Base-by-base conservation (phyloP, 441 rosid species). In the Erodium trifolium region DNA sequence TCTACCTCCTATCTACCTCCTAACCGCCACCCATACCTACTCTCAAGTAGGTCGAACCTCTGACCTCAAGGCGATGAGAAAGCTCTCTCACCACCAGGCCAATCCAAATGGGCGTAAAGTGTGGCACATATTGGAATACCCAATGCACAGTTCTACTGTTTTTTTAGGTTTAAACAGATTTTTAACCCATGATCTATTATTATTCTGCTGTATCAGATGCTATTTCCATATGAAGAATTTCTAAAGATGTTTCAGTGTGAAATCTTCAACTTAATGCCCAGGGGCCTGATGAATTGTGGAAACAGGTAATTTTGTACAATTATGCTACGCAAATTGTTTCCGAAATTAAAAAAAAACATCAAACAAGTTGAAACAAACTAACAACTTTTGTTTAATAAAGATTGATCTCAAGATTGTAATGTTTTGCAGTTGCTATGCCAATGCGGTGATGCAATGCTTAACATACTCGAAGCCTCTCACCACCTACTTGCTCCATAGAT, bases 261-360 rank as follows among this genome's bases (percentile, higher is more conserved):
- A 74, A 82, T 82, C 66, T 78, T 84, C 69, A 77, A 78, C 78
- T 78, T 88, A 65, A 82, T 81, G 47, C 97, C 95, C 31, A 83
- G 92, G 78, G 97, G 97, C 7, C 97, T 91, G 65, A 74, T 87
- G 65, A 91, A 91, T 80, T 86, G 91, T 67, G 97, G 97, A 72
- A 91, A 91, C 86, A 91, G 92, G 95, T 87, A 75, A 14, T 11
- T 31, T 57, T 23, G 34, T 65, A 35, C 39, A 35, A 35, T 35
- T 35, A 3, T 9, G 16, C 19, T 27, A 35, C 72, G 64, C 65
- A 13, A 73, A 72, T 69, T 13, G 77, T 65, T 27, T 62, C 19
- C 35, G 68, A 59, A 70, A 18, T 41, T 34, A 66, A 49, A n/a
- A 23, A 2, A 23, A 63, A 47, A 14, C 51, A 45, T 10, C 70